Evolutionary conservation across 441 rosid genomes (phyloP), one percentile per base, ranked within the genome.

Genomic region (Rhodomyrtus psidioides): DNA sequence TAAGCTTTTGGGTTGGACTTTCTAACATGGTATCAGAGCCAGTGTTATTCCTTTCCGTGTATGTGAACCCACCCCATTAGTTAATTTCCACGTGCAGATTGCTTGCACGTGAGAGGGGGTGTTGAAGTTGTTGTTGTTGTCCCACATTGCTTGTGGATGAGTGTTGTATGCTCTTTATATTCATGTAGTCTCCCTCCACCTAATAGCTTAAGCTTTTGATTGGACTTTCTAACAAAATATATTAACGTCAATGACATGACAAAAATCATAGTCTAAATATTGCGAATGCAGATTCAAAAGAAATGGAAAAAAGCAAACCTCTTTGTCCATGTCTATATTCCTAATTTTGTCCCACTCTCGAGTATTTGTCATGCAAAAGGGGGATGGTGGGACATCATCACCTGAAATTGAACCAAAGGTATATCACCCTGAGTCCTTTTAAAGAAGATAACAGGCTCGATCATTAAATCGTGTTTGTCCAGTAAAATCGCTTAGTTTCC

Each of bases 261-360:
- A 70, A 70, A 21, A 3, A 70, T 39, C n/a, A 39, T 23, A 39
- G 81, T 70, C 23, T 27, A 44, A 6, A 53, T 34, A 53, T 70
- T 12, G 12, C 12, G 1, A 17, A 57, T 46, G 85, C 81, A 85
- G 82, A 84, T 85, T 86, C 49, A 88, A 84, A 86, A 59, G 14
- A 53, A 81, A 82, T 49, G 57, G 57, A 53, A 30, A 42, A 53
- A 81, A 53, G 24, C 83, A 60, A 39, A 94, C 99, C 98, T 96
- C 97, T 90, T 94, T 94, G 91, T 96, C 98, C 98, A 96, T 96
- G 92, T 96, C 98, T 89, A 96, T 94, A 89, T 85, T 94, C 93
- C 97, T 93, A 87, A 96, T 91, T 62, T 89, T 95, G 90, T 96
- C 99, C 99, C 98, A 97, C 87, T 95, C 99, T 84, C 87, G 94